These are phyloP conservation scores for Mucor plumbeus DNA, from an alignment of 371 early-diverging fungal genomes.

Conservation along the genomic window DNA sequence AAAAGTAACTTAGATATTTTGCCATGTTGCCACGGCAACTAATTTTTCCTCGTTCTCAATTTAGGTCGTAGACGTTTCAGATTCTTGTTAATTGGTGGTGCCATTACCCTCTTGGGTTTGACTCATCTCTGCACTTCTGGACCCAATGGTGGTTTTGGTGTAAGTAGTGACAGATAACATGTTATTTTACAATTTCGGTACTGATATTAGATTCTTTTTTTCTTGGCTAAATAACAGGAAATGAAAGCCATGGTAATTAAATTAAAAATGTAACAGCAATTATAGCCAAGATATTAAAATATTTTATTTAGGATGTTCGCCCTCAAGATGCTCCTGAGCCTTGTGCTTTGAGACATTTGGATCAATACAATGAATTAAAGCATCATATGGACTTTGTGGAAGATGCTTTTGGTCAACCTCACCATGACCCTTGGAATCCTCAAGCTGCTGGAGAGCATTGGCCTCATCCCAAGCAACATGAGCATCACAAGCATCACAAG, in stretches of 20 bases:
- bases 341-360: constrained; percentile 17
- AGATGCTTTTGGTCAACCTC: constrained; percentile 13
- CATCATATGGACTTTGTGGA: constrained; percentile 14
- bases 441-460: background rate
- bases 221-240: constrained; percentile 1
- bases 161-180: background rate
- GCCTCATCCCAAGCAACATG: constrained; percentile 17
- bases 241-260: background rate
- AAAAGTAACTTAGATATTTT: background rate
- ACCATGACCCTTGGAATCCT: background rate
- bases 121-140: constrained; percentile 14
- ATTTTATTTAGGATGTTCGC: background rate
- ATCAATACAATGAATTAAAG: constrained; percentile 26
- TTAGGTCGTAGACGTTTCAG: constrained; percentile 15
- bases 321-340: constrained; percentile 19
- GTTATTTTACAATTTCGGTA: background rate
- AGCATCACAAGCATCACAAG: constrained; percentile 11
- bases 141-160: background rate
- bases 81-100: constrained; percentile 30
- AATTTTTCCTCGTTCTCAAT: background rate
- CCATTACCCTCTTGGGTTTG: constrained; percentile 26
- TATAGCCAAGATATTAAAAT: background rate
- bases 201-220: background rate
- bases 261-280: background rate
- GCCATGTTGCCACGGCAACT: background rate